Evolutionary conservation across 2,329 filamentous ascomycete species (phyloP), one percentile per base, ranked within the genome.

Genomic region (Colletotrichum incanum): DNA sequence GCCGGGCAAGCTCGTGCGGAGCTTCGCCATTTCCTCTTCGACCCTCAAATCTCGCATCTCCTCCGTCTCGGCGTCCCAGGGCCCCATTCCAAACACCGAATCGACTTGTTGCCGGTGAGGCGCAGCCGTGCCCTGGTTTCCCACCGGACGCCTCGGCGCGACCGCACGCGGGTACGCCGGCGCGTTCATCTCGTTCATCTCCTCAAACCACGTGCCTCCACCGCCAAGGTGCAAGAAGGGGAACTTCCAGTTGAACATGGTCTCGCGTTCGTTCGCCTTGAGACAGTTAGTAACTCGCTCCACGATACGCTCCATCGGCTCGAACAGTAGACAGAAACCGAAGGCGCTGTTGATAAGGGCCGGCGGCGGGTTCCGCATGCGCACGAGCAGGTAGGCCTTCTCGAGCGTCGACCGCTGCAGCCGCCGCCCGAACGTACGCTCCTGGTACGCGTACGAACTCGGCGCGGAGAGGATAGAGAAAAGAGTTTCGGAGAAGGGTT

Each of bases 161-260:
- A 31, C 31, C 49, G 2, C 14, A 9, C 52, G 28, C 20, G 67
- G 60, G 26, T 45, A 39, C 31, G 18, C 68, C 23, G 34, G n/a
- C n/a, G 28, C 56, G 16, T 66, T 28, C 37, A 55, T 41, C 20
- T 59, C 49, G 31, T 66, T 52, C 61, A 70, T 52, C 28, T 70
- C 68, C 28, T 69, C 65, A 75, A 91, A 93, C 76, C 92, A 92
- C 0, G 90, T 92, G 0, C 93, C 93, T 0, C 91, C 87, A 2
- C 91, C 91, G 1, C 93, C 93, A 39, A 94, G 83, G 73, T 91
- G 86, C 39, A 91, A 86, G 65, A 93, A 91, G 0, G 93, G 91
- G 6, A 87, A 85, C 4, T 84, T 82, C 84, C 88, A 91, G 65
- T 88, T 82, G 67, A 90, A 86, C 1, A 95, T 82, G 0, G 87